phyloP scores from a whole-genome alignment of 2,329 filamentous ascomycete genomes.

The Teratosphaeria pseudoeucalypti region DNA sequence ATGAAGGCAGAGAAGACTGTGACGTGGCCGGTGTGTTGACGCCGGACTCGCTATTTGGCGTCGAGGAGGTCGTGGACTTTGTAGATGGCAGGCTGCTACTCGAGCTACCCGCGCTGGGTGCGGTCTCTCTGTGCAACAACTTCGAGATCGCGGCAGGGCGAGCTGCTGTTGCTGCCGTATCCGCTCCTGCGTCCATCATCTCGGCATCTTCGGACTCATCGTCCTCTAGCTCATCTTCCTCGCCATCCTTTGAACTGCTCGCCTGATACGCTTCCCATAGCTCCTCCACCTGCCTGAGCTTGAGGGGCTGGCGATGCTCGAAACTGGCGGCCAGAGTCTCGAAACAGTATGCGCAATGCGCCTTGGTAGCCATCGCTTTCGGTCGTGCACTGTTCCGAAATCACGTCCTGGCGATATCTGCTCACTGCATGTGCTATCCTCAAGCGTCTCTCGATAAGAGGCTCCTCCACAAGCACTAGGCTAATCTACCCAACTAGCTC shows the following conservation, averaged over 20 bases:
- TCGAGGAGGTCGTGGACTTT: constrained; percentile 6
- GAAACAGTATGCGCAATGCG: constrained; percentile 90
- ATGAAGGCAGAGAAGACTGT: constrained; percentile 34
- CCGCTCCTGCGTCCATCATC: constrained; percentile 17
- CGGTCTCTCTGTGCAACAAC: constrained; percentile 22
- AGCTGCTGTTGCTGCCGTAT: constrained; percentile 5
- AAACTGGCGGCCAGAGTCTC: constrained; percentile 71
- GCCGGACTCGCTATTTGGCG: constrained; percentile 11
- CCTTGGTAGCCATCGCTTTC: constrained; percentile 62
- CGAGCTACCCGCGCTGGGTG: constrained; percentile 16
- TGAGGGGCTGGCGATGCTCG: constrained; percentile 55
- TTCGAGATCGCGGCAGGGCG: constrained; percentile 36
- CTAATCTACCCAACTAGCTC: background rate
- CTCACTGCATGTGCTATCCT: background rate
- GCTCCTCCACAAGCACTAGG: background rate
- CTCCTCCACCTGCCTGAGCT: constrained; percentile 58
- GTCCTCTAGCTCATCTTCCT: constrained; percentile 17
- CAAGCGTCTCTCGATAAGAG: background rate
- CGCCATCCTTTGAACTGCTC: constrained; percentile 30
- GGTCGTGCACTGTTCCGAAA: background rate
- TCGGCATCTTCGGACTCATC: constrained; percentile 19
- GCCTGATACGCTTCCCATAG: constrained; percentile 51
- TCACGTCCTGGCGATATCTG: background rate
- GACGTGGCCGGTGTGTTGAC: constrained; percentile 26
- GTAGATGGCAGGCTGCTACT: constrained; percentile 22